Evolutionary conservation across 208 protist species (phyloP), one percentile per base, ranked within the genome.

Genomic region (Wallacemonas collosoma): DNA sequence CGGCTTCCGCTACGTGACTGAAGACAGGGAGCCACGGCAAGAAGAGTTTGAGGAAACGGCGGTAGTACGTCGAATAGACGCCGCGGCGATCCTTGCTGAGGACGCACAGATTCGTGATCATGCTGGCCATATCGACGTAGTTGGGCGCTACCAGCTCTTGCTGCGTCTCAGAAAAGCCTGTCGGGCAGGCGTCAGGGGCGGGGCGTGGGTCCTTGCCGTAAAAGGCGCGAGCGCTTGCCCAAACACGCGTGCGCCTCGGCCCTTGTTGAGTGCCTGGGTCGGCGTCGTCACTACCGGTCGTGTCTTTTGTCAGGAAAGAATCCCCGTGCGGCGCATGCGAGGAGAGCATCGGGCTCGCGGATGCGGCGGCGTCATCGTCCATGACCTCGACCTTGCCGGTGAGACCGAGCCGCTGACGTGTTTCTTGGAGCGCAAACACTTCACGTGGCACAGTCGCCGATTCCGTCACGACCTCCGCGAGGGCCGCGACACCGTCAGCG

Each of bases 51-150:
- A 51, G n/a, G 63, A 90, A 93, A 17, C 57, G 55, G 39, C 88
- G 88, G 71, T 90, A 93, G 73, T 83, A 87, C 0, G 65, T 73
- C 11, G 83, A 67, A 61, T 86, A 89, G 1, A 54, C 74, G 77
- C 71, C 75, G 44, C 74, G 51, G 1, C 81, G 80, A 1, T 85
- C 75, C 65, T 90, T 93, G 14, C 75, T 76, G 12, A 90, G 56
- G 9, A 90, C 85, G n/a, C 76, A 88, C 35, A 87, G 48, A 58
- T 93, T 93, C 14, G 88, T 89, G 15, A 90, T 76, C 58, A 93
- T 74, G 35, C 74, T 68, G 14, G 83, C 84, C 11, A 79, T 53
- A 43, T 89, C 82, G 48, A 62, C 67, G 68, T 87, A 93, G 17
- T 15, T 35, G 60, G 68, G 73, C 12, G 78, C 67, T 26, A 39